Percentiles rank a stretch among this genome's conserved stretches.
Conservation (phyloP, 495 filamentous ascomycete species). For the Podospora appendiculata region DNA sequence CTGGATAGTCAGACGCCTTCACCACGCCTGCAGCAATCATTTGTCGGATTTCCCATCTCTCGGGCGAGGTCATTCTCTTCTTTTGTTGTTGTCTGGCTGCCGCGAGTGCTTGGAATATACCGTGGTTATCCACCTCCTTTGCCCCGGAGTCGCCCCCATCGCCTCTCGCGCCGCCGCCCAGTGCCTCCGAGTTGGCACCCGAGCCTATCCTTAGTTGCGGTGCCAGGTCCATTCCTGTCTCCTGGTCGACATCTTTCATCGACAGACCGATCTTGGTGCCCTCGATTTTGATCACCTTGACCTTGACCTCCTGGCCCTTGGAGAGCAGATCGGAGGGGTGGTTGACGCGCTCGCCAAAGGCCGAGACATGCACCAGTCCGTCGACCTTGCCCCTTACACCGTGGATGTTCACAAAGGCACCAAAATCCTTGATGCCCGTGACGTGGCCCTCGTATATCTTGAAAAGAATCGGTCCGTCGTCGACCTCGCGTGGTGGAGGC, state of each 20-base stretch:
- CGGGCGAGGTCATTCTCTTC: constrained; percentile 92
- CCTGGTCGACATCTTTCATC: constrained; percentile 96
- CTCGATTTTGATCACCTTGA: constrained; percentile 87
- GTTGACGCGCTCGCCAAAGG: constrained; percentile 84
- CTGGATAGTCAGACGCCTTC: constrained; percentile 85
- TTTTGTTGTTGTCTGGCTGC: constrained; percentile 46
- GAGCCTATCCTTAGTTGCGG: constrained; percentile 78
- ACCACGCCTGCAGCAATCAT: constrained; percentile 90
- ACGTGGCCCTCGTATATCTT: constrained; percentile 89
- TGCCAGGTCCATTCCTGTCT: constrained; percentile 74
- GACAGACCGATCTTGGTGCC: constrained; percentile 73
- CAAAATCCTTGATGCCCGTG: constrained; percentile 90
- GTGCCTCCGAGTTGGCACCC: constrained; percentile 80
- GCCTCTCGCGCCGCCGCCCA: constrained; percentile 64
- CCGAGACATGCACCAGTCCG: constrained; percentile 92
- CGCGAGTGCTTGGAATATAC: constrained; percentile 29
- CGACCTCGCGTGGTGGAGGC: constrained; percentile 66
- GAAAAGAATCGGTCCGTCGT: constrained; percentile 71
- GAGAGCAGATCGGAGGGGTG: constrained; percentile 84
- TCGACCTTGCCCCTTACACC: constrained; percentile 84
- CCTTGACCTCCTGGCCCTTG: constrained; percentile 76
- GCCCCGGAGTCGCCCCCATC: neutral
- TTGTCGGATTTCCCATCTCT: constrained; percentile 95
- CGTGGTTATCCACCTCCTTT: constrained; percentile 10
- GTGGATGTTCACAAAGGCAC: constrained; percentile 87